Base-by-base conservation (phyloP, 164 flowering plant species). In the grape (Vitis vinifera) region DNA sequence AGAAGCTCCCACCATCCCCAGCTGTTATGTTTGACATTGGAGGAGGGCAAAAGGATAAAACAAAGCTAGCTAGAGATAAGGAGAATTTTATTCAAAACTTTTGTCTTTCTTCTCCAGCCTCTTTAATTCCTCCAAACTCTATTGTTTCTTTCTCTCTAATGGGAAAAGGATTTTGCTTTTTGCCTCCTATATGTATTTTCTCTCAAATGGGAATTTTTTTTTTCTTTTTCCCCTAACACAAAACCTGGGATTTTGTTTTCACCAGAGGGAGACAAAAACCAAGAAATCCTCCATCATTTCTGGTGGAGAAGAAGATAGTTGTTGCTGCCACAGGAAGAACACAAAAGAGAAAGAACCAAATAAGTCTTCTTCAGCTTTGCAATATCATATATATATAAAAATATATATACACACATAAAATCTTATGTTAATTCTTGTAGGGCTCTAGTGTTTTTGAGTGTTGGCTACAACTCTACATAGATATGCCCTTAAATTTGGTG, bases 201-300 rank as follows among this genome's bases (percentile, higher is more conserved):
- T 62, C 37, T 12, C 60, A 50, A 72, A 23, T 59, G 63, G 56
- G 56, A 55, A 5, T 29, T 60, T 59, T 59, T 57, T 47, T 55
- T 27, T n/a, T 56, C 10, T 16, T 23, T 2, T 10, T 2, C 55
- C 3, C 37, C 10, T 15, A 59, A 60, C 71, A 77, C 70, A 71
- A 71, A 66, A 66, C 51, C 64, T 49, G 75, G 76, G 80, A 51
- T 67, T 68, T 76, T 67, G 75, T 59, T 75, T 66, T 62, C 13
- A 57, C 55, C 65, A 69, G 76, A 76, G 74, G 73, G 73, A 70
- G 82, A 78, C 82, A 81, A 76, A 76, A 76, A 57, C 76, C 78
- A 76, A 74, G 65, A 73, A 81, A 62, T 61, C 73, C 81, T 78
- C 76, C 81, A 68, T 71, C 77, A 60, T 73, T 71, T 78, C 51